These are phyloP conservation scores for Auriscalpium vulgare DNA, from an alignment of 768 basidiomycete genomes.

Conservation along the genomic window DNA sequence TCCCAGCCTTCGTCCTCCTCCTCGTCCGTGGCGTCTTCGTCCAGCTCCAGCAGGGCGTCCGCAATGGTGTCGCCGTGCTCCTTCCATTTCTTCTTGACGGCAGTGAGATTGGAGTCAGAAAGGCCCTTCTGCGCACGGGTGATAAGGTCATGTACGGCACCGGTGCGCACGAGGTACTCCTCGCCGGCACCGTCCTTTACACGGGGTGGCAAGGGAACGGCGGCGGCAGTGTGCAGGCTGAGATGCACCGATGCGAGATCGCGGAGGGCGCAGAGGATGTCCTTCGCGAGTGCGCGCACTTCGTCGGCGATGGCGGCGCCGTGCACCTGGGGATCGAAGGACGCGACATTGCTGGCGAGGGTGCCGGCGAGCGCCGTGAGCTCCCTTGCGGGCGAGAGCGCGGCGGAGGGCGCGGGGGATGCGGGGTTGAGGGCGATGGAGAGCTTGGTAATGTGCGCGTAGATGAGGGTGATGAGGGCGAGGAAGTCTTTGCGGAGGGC, in stretches of 20 bases:
- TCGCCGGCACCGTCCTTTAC: constrained; percentile 21
- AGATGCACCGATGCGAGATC: constrained; percentile 10
- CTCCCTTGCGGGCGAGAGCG: constrained; percentile 7
- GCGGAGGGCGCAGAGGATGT: constrained; percentile 9
- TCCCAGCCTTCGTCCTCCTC: constrained; percentile 4
- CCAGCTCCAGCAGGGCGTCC: constrained; percentile 8
- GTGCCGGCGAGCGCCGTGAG: constrained; percentile 5
- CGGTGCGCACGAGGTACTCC: constrained; percentile 50
- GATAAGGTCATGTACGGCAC: constrained; percentile 54
- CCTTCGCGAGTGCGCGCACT: constrained; percentile 9
- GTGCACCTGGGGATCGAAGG: constrained; percentile 9
- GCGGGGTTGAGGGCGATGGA: constrained; percentile 56
- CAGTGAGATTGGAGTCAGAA: constrained; percentile 16
- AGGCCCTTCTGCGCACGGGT: constrained; percentile 32
- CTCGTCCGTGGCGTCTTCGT: neutral
- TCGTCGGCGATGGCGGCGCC: constrained; percentile 15
- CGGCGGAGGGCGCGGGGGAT: constrained; percentile 29
- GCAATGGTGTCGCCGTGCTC: constrained; percentile 8
- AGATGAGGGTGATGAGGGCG: constrained; percentile 50
- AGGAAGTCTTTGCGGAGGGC: constrained; percentile 48
- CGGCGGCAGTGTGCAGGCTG: neutral
- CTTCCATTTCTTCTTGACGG: constrained; percentile 17
- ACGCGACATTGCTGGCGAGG: constrained; percentile 12
- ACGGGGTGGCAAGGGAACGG: constrained; percentile 7
- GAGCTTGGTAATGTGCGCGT: constrained; percentile 50